phyloP scores from a whole-genome alignment of 1,284 basidiomycete genomes.

The Jaminaea rosea region DNA sequence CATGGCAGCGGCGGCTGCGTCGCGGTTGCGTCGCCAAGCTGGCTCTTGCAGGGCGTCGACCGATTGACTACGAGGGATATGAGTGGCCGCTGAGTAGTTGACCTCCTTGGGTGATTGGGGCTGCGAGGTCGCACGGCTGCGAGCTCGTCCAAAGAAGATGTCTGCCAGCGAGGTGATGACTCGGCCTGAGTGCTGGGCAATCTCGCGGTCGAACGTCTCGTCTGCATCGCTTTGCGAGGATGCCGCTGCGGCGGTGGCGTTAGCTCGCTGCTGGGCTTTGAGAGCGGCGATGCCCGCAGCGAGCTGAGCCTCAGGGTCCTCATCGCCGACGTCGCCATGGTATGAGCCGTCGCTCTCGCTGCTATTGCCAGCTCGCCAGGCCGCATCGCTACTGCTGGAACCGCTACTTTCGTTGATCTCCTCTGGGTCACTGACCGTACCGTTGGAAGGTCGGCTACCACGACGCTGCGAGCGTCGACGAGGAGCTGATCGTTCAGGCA shows the following conservation, averaged over 20 bases:
- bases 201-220: background rate
- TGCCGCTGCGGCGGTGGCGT: background rate
- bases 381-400: too few species aligned
- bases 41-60: background rate
- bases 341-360: conserved; percentile 31
- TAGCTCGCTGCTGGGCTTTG: background rate
- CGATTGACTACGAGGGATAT: background rate
- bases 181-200: background rate
- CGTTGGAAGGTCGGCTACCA: too few species aligned
- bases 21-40: background rate
- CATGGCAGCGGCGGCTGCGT: too few species aligned
- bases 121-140: background rate
- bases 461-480: too few species aligned
- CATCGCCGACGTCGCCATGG: conserved; percentile 33
- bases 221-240: background rate
- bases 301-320: conserved; percentile 33
- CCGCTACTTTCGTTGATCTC: too few species aligned
- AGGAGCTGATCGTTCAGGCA: conserved; percentile 1
- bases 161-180: background rate
- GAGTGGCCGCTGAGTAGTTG: too few species aligned
- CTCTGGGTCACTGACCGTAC: too few species aligned
- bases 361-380: too few species aligned
- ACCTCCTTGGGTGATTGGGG: background rate
- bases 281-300: conserved; percentile 23
- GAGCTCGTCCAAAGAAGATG: background rate